Conservation (phyloP, 2,329 filamentous ascomycete species). For the Penicillium griseofulvum region DNA sequence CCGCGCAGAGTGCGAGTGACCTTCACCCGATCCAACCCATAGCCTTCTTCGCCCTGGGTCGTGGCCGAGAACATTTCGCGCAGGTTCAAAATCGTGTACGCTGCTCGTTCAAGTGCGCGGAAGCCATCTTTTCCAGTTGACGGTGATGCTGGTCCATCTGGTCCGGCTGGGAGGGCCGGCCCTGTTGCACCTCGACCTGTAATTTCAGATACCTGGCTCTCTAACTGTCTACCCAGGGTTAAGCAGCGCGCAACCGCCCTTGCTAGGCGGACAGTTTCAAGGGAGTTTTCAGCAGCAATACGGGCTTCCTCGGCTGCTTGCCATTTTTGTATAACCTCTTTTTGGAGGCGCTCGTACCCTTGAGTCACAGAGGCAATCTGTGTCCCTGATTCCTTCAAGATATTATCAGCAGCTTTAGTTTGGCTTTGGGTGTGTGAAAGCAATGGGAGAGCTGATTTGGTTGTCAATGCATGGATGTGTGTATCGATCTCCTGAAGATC, state of each 20-base stretch:
- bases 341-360: slow-evolving; percentile 80
- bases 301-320: slow-evolving; percentile 81
- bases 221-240: slow-evolving; percentile 78
- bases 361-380: slow-evolving; percentile 79
- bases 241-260: slow-evolving; percentile 75
- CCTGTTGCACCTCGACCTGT: slow-evolving; percentile 40
- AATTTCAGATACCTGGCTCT: slow-evolving; percentile 77
- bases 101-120: slow-evolving; percentile 74
- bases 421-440: slow-evolving; percentile 74
- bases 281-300: slow-evolving; percentile 71
- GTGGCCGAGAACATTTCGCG: slow-evolving; percentile 68
- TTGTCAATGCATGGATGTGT: slow-evolving; percentile 86
- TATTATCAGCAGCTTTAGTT: slow-evolving; percentile 66
- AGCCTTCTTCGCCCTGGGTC: slow-evolving; percentile 70
- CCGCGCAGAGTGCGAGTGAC: slow-evolving; percentile 69
- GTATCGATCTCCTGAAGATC: slow-evolving; percentile 97
- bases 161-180: slow-evolving; percentile 25
- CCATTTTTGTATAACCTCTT: slow-evolving; percentile 81
- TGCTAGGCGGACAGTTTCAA: slow-evolving; percentile 74
- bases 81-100: slow-evolving; percentile 73
- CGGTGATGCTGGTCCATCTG: slow-evolving; percentile 31
- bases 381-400: slow-evolving; percentile 72
- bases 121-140: slow-evolving; percentile 63
- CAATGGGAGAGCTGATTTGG: slow-evolving; percentile 76
- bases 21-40: slow-evolving; percentile 71